phyloP scores from a whole-genome alignment of 1,284 basidiomycete genomes.

The Rhodotorula mucilaginosa region DNA sequence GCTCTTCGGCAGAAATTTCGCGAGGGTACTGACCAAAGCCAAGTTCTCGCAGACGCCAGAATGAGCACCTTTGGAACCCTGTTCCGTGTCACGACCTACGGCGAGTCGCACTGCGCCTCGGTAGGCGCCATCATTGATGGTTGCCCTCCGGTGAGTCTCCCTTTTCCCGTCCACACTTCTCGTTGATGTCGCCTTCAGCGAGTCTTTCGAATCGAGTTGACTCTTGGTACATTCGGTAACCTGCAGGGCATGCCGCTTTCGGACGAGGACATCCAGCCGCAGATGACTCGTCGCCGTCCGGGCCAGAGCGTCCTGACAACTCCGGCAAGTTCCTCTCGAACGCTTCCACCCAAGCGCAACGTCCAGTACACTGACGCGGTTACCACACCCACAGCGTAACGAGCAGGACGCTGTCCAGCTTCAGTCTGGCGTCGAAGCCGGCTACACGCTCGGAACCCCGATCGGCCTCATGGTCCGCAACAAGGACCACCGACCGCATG shows the following conservation, averaged over 20 bases:
- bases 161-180: background rate
- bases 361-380: background rate
- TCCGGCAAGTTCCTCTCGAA: constrained; percentile 59
- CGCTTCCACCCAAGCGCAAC: constrained; percentile 45
- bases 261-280: constrained; percentile 81
- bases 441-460: constrained; percentile 93
- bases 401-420: constrained; percentile 94
- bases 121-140: constrained; percentile 96
- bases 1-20: too few relatives aligned
- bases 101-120: constrained; percentile 94
- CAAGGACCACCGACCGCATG: constrained; percentile 96
- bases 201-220: too few relatives aligned
- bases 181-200: background rate
- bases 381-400: constrained; percentile 64
- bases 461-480: constrained; percentile 94
- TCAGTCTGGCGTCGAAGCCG: constrained; percentile 91
- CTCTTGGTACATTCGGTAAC: background rate
- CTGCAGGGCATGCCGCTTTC: constrained; percentile 77
- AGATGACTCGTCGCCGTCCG: constrained; percentile 86
- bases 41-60: background rate
- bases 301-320: constrained; percentile 97
- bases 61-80: constrained; percentile 92
- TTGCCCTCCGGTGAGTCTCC: constrained; percentile 74
- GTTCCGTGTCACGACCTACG: constrained; percentile 95
- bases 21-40: too few relatives aligned